Conservation (phyloP, 1,139 yeast species). For the Lodderomyces oxycetoniae region DNA sequence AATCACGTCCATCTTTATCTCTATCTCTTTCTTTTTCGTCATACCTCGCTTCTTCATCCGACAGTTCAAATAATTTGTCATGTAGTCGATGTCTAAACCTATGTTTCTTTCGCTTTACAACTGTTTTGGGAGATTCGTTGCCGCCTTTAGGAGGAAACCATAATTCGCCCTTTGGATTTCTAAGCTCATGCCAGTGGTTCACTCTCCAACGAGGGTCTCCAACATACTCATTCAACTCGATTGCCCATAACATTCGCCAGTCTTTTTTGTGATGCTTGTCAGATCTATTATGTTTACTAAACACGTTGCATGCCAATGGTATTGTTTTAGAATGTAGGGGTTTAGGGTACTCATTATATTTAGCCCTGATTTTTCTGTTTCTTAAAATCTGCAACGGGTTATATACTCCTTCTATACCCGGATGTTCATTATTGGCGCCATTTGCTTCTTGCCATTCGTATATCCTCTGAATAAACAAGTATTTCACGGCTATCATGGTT, state of each 20-base stretch:
- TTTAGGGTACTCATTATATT: slow-evolving; percentile 39
- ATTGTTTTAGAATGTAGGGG: slow-evolving; percentile 30
- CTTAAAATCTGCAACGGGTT: slow-evolving; percentile 80
- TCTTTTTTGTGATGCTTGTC: slow-evolving; percentile 18
- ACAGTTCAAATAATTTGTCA: slow-evolving; percentile 28
- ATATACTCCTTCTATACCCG: slow-evolving; percentile 61
- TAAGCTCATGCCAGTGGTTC: slow-evolving; percentile 59
- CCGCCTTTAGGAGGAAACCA: slow-evolving; percentile 46
- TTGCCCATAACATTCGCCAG: slow-evolving; percentile 56
- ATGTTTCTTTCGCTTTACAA: slow-evolving; percentile 5
- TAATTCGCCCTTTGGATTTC: slow-evolving; percentile 47
- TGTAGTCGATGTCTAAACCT: slow-evolving; percentile 19
- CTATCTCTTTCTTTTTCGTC: neutral
- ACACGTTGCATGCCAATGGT: slow-evolving; percentile 53
- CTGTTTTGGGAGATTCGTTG: neutral
- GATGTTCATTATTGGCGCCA: slow-evolving; percentile 21
- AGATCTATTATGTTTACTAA: slow-evolving; percentile 33
- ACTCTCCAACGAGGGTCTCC: slow-evolving; percentile 65
- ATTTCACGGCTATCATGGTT: slow-evolving; percentile 48
- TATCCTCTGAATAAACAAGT: slow-evolving; percentile 41
- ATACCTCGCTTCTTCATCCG: slow-evolving; percentile 5
- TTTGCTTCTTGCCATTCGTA: slow-evolving; percentile 21
- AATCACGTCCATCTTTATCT: neutral
- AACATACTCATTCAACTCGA: slow-evolving; percentile 58
- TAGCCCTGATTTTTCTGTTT: slow-evolving; percentile 54